Base-by-base conservation (phyloP, 345 rosid genomes). In the Iberis pinnata region DNA sequence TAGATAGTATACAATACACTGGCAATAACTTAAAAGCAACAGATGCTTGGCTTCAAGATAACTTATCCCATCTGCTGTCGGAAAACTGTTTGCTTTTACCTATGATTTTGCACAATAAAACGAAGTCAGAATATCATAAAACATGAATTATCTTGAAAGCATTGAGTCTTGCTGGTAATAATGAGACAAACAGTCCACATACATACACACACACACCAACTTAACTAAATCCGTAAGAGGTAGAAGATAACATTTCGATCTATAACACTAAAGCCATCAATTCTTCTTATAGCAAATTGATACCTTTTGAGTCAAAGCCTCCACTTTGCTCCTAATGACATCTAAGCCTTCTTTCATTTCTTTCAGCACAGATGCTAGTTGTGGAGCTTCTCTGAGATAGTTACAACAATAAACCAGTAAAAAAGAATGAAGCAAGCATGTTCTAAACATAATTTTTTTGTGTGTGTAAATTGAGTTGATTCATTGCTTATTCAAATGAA, bases 31-130 rank as follows among this genome's bases (percentile, higher is more conserved):
- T 51, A 92, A 61, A 26, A 88, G 97, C 70, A 88, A 49, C 51
- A 88, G 68, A 75, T 92, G 79, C 62, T 92, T 92, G 2, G 86
- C 80, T 58, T 92, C 98, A 12, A 88, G 88, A 71, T 82, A 92
- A 78, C 90, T 88, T 46, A 88, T 80, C 50, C 97, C 98, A 64
- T 81, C 95, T 0, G 71, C 76, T 15, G 97, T 88, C 2, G 81
- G 86, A 52, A 58, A 78, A 50, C 68, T 73, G 75, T 70, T 64
- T 45, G 76, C 83, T 78, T 83, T 92, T 50, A 88, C 95, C 96
- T 92, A 73, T 33, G 15, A 51, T 14, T 18, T 24, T 44, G n/a
- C n/a, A n/a, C n/a, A n/a, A n/a, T n/a, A n/a, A n/a, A n/a, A n/a
- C n/a, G n/a, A n/a, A n/a, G n/a, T n/a, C n/a, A n/a, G 14, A 56